Evolutionary conservation across 257 asterid genomes (phyloP).

Genomic region (Anisodus tanguticus): DNA sequence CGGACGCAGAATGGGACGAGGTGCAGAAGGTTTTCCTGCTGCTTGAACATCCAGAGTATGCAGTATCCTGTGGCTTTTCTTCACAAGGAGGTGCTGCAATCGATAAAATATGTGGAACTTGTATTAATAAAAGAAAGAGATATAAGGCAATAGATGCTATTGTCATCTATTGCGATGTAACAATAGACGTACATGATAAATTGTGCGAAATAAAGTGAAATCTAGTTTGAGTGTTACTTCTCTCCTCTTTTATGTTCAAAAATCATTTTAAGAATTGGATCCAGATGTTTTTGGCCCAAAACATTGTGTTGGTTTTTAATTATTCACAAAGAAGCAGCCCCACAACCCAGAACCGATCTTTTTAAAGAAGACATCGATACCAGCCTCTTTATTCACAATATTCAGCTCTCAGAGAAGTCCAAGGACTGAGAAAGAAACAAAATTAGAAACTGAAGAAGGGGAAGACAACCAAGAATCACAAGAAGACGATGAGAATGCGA

Average conservation of each 20-base stretch:
- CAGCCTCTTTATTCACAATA: no score
- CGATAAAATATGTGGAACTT: neutral
- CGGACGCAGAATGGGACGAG: neutral
- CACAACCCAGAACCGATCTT: no score
- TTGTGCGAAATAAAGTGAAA: neutral
- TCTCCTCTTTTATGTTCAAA: neutral
- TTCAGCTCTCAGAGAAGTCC: no score
- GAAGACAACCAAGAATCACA: no score
- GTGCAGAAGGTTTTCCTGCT: neutral
- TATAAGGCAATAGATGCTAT: neutral
- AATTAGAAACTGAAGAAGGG: no score
- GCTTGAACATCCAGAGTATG: neutral
- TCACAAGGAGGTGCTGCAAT: neutral
- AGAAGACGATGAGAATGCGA: no score
- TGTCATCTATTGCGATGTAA: neutral
- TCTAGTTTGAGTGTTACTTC: neutral
- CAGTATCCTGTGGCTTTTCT: neutral
- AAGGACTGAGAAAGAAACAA: no score
- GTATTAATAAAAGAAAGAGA: neutral
- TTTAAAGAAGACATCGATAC: no score
- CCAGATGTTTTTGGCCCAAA: no score
- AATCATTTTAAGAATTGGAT: neutral
- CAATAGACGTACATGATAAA: neutral
- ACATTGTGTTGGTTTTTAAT: no score
- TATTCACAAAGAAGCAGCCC: no score